Percentiles rank a stretch among this genome's conserved stretches.
phyloP scores from a whole-genome alignment of 2,329 filamentous ascomycete genomes.

The Gliomastix tumulicola region DNA sequence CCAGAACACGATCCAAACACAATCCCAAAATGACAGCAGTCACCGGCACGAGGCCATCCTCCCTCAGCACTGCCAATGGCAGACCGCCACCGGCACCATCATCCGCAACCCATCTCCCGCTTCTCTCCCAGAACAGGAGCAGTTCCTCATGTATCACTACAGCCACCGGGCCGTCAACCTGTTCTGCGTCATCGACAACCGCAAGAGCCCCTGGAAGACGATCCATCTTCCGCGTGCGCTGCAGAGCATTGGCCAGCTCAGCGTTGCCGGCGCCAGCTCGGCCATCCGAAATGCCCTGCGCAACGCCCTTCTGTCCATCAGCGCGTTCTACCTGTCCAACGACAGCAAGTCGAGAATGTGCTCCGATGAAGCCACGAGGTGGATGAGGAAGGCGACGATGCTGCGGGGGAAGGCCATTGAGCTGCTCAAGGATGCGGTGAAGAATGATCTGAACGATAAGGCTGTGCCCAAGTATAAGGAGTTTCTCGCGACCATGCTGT shows the following conservation, averaged over 20 bases:
- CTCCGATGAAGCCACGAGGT: conserved; percentile 9
- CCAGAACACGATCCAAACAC: too few relatives aligned
- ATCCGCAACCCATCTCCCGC: conserved; percentile 1
- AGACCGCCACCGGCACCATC: not conserved
- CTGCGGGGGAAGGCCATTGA: conserved; percentile 10
- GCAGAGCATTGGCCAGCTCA: conserved; percentile 14
- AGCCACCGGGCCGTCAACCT: conserved; percentile 13
- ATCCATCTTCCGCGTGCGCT: conserved; percentile 15
- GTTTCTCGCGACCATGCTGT: conserved; percentile 16
- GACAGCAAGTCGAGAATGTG: conserved; percentile 6
- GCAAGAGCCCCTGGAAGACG: conserved; percentile 16
- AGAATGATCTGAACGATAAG: conserved; percentile 6
- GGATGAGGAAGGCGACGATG: conserved; percentile 6
- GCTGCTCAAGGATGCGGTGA: conserved; percentile 12
- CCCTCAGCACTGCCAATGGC: not conserved
- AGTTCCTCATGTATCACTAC: conserved; percentile 15
- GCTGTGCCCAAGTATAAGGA: conserved; percentile 16
- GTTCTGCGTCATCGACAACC: conserved; percentile 17
- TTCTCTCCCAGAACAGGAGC: conserved; percentile 8
- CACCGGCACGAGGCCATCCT: too few relatives aligned
- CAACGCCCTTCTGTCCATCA: conserved; percentile 15
- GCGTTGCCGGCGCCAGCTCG: conserved; percentile 11
- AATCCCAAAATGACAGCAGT: too few relatives aligned
- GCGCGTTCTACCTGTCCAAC: conserved; percentile 15
- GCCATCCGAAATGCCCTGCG: conserved; percentile 12